Percentiles rank a stretch among this genome's conserved stretches.
Evolutionary conservation across 257 asterid species (phyloP).

Genomic region (Primulina tabacum): DNA sequence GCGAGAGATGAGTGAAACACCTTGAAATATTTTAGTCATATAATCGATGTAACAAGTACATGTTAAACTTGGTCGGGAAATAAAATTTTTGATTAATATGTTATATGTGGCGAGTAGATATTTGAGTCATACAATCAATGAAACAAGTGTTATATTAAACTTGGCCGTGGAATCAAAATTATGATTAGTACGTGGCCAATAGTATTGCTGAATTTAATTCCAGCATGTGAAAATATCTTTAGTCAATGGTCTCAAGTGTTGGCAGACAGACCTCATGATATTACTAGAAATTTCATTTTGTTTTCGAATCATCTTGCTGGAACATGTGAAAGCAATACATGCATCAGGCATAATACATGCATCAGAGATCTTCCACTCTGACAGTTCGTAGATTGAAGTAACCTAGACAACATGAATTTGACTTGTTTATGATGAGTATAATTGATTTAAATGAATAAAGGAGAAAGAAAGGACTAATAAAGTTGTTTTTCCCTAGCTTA

Average conservation of each 20-base stretch:
- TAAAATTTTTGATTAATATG: no score
- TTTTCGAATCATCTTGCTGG: no score
- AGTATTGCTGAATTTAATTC: neutral
- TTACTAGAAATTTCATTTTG: neutral
- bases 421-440: neutral
- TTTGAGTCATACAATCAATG: neutral
- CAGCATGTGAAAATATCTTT: neutral
- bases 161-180: constrained; percentile 9
- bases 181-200: neutral
- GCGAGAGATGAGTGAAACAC: neutral
- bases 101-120: neutral
- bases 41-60: neutral
- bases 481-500: neutral
- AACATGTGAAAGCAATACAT: no score
- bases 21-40: neutral
- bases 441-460: neutral
- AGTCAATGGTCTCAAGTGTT: neutral
- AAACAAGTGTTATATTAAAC: neutral
- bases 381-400: neutral
- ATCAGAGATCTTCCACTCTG: neutral
- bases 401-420: neutral
- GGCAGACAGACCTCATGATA: neutral
- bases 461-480: neutral
- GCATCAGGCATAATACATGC: neutral
- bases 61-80: neutral